These are phyloP conservation scores for Lactarius vividus DNA, from an alignment of 768 basidiomycete species.

Conservation along the genomic window DNA sequence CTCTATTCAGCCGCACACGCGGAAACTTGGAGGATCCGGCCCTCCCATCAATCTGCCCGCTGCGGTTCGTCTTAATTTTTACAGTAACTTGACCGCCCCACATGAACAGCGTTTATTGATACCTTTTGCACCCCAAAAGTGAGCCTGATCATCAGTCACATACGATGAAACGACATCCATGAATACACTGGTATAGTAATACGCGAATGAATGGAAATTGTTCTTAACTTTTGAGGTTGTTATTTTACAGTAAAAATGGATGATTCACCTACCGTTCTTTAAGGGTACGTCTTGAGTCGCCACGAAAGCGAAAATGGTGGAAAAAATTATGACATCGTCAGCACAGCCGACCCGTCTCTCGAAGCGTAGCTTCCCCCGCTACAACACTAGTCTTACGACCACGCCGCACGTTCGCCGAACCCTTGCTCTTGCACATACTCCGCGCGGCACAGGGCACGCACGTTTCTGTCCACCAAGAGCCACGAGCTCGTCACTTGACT, in stretches of 20 bases:
- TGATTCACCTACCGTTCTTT: neutral
- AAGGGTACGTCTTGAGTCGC: neutral
- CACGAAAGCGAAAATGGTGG: conserved; percentile 22
- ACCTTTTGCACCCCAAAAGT: neutral
- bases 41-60: neutral
- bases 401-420: conserved; percentile 12
- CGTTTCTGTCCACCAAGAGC: conserved; percentile 25
- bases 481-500: conserved; percentile 2
- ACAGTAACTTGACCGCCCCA: neutral
- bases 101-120: neutral
- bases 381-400: conserved; percentile 23
- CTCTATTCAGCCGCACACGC: no score
- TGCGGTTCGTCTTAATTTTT: neutral
- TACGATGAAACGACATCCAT: neutral
- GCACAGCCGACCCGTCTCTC: conserved; percentile 16
- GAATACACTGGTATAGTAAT: neutral
- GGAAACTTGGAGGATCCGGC: neutral
- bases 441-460: conserved; percentile 2
- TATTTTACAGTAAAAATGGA: neutral
- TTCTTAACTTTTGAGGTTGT: neutral
- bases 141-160: neutral
- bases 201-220: neutral
- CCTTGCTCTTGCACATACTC: conserved; percentile 25
- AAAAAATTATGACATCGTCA: conserved; percentile 27
- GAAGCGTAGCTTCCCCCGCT: conserved; percentile 24